These are phyloP conservation scores for Mesembryanthemum crystallinum DNA, from an alignment of 148 eudicot genomes.

Conservation along the genomic window DNA sequence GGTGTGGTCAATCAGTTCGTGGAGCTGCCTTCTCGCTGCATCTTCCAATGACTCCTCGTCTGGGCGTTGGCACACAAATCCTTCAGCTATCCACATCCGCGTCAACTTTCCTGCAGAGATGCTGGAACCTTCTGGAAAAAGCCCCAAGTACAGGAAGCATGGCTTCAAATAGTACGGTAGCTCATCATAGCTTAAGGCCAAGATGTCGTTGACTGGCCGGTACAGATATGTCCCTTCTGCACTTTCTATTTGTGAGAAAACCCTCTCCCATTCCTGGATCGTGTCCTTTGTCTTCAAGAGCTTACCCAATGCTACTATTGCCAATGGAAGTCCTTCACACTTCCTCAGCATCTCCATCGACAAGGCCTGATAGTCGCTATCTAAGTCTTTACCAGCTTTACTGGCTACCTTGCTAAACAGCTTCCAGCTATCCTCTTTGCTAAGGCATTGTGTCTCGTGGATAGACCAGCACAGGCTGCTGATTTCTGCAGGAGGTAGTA, in stretches of 20 bases:
- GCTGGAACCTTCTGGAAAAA: constrained; percentile 23
- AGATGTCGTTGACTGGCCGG: constrained; percentile 24
- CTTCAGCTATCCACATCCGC: constrained; percentile 36
- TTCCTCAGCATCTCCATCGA: constrained; percentile 18
- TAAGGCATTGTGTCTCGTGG: constrained; percentile 22
- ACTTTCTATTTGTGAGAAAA: constrained; percentile 7
- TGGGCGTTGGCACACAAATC: constrained; percentile 7
- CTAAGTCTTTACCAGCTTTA: background rate
- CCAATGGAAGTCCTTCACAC: constrained; percentile 28
- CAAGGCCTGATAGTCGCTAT: background rate
- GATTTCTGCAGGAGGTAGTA: background rate
- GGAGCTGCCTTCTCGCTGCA: constrained; percentile 20
- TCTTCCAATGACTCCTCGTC: constrained; percentile 20
- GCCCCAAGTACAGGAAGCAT: constrained; percentile 32
- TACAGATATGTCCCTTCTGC: constrained; percentile 6
- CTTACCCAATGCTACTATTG: constrained; percentile 22
- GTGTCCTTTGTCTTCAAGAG: constrained; percentile 11
- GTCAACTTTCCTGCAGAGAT: constrained; percentile 18
- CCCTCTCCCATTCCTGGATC: constrained; percentile 19
- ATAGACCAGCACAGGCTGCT: background rate
- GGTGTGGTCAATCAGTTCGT: constrained; percentile 28
- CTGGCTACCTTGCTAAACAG: constrained; percentile 22
- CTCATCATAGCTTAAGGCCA: constrained; percentile 20
- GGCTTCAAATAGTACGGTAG: constrained; percentile 26
- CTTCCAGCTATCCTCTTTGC: constrained; percentile 17